These are phyloP conservation scores for Mucor sp. DNA, from an alignment of 371 early-diverging fungal species.

Conservation along the genomic window DNA sequence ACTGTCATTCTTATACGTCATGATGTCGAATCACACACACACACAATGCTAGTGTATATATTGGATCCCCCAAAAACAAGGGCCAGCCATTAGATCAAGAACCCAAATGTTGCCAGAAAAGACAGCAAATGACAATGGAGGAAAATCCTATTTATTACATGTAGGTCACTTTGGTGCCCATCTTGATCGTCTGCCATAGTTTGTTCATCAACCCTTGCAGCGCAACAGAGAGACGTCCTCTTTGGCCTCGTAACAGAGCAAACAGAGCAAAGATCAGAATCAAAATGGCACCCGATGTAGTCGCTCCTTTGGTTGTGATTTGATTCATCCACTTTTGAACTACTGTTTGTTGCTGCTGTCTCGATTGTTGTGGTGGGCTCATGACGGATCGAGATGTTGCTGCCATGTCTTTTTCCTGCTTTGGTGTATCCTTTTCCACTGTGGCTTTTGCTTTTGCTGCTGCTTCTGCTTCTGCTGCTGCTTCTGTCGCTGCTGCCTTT, in stretches of 20 bases:
- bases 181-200: constrained; percentile 44
- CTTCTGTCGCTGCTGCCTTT: background rate
- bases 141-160: constrained; percentile 22
- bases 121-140: background rate
- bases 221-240: constrained; percentile 25
- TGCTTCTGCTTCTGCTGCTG: constrained; percentile 9
- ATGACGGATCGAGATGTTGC: background rate
- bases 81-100: background rate
- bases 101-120: background rate
- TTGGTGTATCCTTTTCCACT: constrained; percentile 1
- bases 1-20: background rate
- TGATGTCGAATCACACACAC: background rate
- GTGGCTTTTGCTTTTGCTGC: background rate
- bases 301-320: constrained; percentile 17
- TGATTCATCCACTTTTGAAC: constrained; percentile 34
- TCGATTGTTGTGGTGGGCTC: background rate
- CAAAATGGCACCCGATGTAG: constrained; percentile 25
- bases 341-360: background rate
- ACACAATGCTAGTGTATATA: background rate
- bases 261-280: constrained; percentile 33
- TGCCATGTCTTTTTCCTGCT: constrained; percentile 4
- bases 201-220: constrained; percentile 28
- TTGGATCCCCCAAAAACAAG: background rate
- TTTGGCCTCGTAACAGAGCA: constrained; percentile 29
- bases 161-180: constrained; percentile 53